Conservation (phyloP, 2,329 filamentous ascomycete species). For the Colletotrichum brevisporum region DNA sequence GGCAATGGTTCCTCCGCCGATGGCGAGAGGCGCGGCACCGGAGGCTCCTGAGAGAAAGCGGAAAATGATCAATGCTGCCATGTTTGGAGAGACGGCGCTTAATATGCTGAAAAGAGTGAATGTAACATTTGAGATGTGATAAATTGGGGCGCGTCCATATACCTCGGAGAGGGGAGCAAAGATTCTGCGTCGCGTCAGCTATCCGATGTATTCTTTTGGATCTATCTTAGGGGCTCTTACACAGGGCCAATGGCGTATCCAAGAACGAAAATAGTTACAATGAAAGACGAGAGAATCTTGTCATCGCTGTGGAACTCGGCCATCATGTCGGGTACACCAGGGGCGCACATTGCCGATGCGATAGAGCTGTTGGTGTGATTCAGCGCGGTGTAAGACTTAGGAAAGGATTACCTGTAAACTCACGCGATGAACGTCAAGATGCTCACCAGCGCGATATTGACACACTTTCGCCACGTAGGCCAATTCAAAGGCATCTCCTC, state of each 20-base stretch:
- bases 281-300: conserved; percentile 62
- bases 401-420: conserved; percentile 3
- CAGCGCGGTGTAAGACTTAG: fast-evolving
- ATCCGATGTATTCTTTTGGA: conserved; percentile 51
- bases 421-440: conserved; percentile 58
- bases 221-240: background rate
- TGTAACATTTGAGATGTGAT: conserved; percentile 60
- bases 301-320: conserved; percentile 62
- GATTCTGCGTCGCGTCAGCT: conserved; percentile 45
- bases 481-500: conserved; percentile 74
- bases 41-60: conserved; percentile 48
- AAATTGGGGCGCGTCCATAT: conserved; percentile 67
- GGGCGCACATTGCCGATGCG: conserved; percentile 70
- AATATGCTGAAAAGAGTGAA: conserved; percentile 57
- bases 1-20: conserved; percentile 76
- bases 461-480: conserved; percentile 53
- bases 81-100: conserved; percentile 39
- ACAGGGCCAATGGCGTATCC: conserved; percentile 73
- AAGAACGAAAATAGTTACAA: conserved; percentile 74
- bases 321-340: conserved; percentile 65
- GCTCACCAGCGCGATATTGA: conserved; percentile 54
- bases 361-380: conserved; percentile 29
- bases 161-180: conserved; percentile 73
- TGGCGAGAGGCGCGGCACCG: conserved; percentile 11
- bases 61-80: conserved; percentile 65